These are phyloP conservation scores for Henningerozyma blattae DNA, from an alignment of 805 yeast species.

Conservation along the genomic window DNA sequence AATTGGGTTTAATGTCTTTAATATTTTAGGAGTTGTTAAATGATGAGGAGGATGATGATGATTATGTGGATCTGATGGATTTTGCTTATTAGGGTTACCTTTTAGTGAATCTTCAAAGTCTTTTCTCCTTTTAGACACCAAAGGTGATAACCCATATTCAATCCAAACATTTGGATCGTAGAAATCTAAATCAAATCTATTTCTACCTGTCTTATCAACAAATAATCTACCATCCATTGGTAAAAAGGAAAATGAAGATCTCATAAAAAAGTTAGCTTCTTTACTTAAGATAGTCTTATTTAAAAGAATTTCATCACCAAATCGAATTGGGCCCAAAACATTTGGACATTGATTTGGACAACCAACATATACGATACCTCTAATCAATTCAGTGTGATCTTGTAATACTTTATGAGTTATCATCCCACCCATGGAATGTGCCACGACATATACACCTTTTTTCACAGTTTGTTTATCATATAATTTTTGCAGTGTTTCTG, in stretches of 20 bases:
- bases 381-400: conserved; percentile 49
- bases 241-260: conserved; percentile 68
- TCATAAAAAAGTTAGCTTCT: conserved; percentile 79
- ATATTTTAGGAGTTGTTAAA: conserved; percentile 3
- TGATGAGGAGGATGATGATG: not conserved
- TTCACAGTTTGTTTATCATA: conserved; percentile 29
- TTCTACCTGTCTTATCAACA: conserved; percentile 45
- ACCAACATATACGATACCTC: conserved; percentile 75
- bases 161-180: conserved; percentile 77
- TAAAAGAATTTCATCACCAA: conserved; percentile 68
- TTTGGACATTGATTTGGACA: conserved; percentile 76
- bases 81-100: not conserved
- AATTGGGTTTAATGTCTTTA: conserved; percentile 7
- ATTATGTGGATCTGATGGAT: not conserved
- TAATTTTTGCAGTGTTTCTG: conserved; percentile 32
- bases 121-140: conserved; percentile 35
- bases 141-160: conserved; percentile 60
- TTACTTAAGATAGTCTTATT: conserved; percentile 65
- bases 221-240: conserved; percentile 71
- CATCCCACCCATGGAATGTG: conserved; percentile 93
- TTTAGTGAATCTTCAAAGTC: conserved; percentile 2
- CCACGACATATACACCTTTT: conserved; percentile 57
- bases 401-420: conserved; percentile 73
- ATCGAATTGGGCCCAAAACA: conserved; percentile 74
- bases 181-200: conserved; percentile 54